A percentile compares a stretch with the other conserved stretches of the same genome.
These are phyloP conservation scores for Lophium mytilinum DNA, from an alignment of 495 filamentous ascomycete species.

Conservation along the genomic window DNA sequence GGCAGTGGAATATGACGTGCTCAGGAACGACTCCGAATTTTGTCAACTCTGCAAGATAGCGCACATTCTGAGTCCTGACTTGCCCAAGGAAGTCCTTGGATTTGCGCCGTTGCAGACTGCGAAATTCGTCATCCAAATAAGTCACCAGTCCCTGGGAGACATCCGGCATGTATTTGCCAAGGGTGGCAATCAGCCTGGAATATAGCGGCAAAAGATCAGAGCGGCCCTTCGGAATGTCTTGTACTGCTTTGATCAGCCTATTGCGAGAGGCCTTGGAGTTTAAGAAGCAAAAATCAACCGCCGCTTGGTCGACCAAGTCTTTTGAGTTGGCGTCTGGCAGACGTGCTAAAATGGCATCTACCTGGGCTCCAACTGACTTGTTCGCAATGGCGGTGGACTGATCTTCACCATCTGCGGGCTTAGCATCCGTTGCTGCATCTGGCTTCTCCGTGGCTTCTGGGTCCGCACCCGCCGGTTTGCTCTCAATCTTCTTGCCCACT, in stretches of 20 bases:
- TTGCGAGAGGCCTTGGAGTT: slow-evolving; percentile 98
- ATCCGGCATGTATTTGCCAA: slow-evolving; percentile 89
- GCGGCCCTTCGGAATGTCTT: slow-evolving; percentile 89
- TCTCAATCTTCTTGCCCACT: slow-evolving; percentile 37
- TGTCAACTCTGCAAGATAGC: slow-evolving; percentile 92
- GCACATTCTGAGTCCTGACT: slow-evolving; percentile 87
- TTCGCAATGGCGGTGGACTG: slow-evolving; percentile 90
- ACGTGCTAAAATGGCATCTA: slow-evolving; percentile 80
- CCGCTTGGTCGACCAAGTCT: slow-evolving; percentile 82
- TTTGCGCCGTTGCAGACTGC: slow-evolving; percentile 95
- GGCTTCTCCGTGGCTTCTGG: slow-evolving; percentile 40
- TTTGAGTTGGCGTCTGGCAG: slow-evolving; percentile 86
- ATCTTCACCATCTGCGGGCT: slow-evolving; percentile 58
- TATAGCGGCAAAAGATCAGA: slow-evolving; percentile 87
- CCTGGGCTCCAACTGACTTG: slow-evolving; percentile 94
- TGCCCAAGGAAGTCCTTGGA: slow-evolving; percentile 95
- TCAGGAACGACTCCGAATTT: slow-evolving; percentile 98
- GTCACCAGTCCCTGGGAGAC: slow-evolving; percentile 85
- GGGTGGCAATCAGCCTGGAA: slow-evolving; percentile 83
- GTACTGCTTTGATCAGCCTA: slow-evolving; percentile 81
- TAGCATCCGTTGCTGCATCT: slow-evolving; percentile 43
- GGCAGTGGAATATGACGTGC: slow-evolving; percentile 97
- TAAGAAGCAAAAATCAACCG: slow-evolving; percentile 93
- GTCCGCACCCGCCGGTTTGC: slow-evolving; percentile 23
- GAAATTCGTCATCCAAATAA: slow-evolving; percentile 93